Percentiles rank a stretch among this genome's conserved stretches.
Evolutionary conservation across 2,329 filamentous ascomycete species (phyloP).

Genomic region (Pyrenochaeta sp.): DNA sequence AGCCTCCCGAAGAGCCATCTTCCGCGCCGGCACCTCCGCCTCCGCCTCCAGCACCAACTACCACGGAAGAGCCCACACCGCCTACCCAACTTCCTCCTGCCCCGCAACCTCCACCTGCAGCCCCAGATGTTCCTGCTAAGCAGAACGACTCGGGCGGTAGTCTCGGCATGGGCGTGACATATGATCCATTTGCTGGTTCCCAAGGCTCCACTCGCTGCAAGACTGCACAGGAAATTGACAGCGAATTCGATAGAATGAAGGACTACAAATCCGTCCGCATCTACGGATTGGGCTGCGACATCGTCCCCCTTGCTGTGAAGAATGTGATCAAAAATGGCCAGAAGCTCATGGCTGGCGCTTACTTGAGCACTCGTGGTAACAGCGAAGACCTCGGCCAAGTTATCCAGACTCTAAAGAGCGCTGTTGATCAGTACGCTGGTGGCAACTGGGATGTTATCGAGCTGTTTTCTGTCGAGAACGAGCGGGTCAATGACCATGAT

Average conservation of each 20-base stretch:
- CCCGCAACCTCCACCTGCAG: constrained; percentile 11
- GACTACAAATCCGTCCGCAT: constrained; percentile 73
- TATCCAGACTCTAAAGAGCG: constrained; percentile 67
- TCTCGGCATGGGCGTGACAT: constrained; percentile 44
- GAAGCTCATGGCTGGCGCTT: constrained; percentile 80
- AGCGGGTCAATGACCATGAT: constrained; percentile 69
- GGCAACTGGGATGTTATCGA: constrained; percentile 74
- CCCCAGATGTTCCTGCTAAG: constrained; percentile 8
- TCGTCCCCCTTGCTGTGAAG: constrained; percentile 68
- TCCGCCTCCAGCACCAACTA: constrained; percentile 8
- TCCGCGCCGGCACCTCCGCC: background rate
- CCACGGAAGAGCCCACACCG: constrained; percentile 7
- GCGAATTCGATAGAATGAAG: constrained; percentile 69
- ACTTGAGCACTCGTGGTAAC: constrained; percentile 60
- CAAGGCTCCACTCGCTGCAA: constrained; percentile 65
- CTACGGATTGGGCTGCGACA: constrained; percentile 83
- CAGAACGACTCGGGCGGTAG: constrained; percentile 3
- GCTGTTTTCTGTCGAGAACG: constrained; percentile 81
- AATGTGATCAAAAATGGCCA: constrained; percentile 71
- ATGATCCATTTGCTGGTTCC: constrained; percentile 39
- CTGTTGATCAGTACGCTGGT: constrained; percentile 53
- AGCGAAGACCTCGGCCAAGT: constrained; percentile 59
- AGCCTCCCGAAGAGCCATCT: constrained; percentile 1
- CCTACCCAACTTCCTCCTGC: constrained; percentile 1
- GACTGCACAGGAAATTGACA: constrained; percentile 65